A percentile compares a stretch with the other conserved stretches of the same genome.
phyloP scores from a whole-genome alignment of 1,284 basidiomycete species.

The Apiotrichum veenhuisii region DNA sequence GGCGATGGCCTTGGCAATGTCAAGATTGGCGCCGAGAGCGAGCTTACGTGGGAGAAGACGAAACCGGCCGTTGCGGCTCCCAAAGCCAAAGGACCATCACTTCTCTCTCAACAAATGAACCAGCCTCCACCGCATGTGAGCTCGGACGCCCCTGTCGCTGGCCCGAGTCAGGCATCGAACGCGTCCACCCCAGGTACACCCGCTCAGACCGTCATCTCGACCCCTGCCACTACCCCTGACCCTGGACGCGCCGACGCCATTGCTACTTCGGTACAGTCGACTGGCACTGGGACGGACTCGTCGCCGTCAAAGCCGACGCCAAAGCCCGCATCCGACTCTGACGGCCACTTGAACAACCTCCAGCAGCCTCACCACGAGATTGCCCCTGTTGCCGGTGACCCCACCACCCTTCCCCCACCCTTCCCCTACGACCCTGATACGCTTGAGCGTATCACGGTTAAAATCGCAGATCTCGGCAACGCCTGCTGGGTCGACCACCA shows the following conservation, averaged over 20 bases:
- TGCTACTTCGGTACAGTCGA: conserved; percentile 40
- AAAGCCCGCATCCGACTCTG: background rate
- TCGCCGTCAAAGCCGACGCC: conserved; percentile 3
- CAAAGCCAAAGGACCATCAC: conserved; percentile 62
- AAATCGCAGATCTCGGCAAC: conserved; percentile 97
- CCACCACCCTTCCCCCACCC: conserved; percentile 55
- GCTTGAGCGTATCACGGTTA: conserved; percentile 88
- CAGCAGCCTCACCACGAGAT: conserved; percentile 31
- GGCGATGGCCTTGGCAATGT: conserved; percentile 62
- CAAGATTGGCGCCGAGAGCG: conserved; percentile 55
- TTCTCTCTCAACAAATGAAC: conserved; percentile 73
- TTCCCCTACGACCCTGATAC: conserved; percentile 57
- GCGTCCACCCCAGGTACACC: conserved; percentile 39
- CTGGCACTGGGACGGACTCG: conserved; percentile 28
- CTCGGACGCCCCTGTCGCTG: conserved; percentile 9
- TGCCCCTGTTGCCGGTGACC: conserved; percentile 56
- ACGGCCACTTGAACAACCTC: conserved; percentile 39
- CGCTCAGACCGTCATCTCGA: conserved; percentile 38
- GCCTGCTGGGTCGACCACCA: conserved; percentile 57
- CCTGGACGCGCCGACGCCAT: conserved; percentile 38
- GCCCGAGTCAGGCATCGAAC: conserved; percentile 9
- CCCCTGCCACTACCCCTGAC: conserved; percentile 47
- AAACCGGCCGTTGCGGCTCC: conserved; percentile 40
- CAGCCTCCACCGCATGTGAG: conserved; percentile 37
- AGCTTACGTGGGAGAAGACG: conserved; percentile 58